Conservation (phyloP, 306 rosid species). For the Astragalus membranaceus region DNA sequence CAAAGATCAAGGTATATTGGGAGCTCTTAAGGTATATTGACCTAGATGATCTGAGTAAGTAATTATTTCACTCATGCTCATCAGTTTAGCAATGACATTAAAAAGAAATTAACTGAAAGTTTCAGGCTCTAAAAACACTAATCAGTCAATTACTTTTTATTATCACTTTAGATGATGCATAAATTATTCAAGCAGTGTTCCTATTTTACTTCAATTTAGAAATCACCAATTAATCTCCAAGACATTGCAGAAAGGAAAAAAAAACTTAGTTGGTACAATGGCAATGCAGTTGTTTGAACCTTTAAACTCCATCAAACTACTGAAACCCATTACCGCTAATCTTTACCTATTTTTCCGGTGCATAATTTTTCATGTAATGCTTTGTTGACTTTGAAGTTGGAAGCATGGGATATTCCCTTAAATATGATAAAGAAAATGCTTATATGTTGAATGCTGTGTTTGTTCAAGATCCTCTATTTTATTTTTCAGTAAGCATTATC, state of each 20-base stretch:
- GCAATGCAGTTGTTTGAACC: background rate
- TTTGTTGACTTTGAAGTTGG: background rate
- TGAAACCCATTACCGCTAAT: background rate
- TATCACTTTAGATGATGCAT: too few relatives aligned
- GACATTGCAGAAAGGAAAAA: background rate
- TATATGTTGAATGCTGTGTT: too few relatives aligned
- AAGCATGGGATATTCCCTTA: background rate
- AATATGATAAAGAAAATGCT: background rate
- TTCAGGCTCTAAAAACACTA: too few relatives aligned
- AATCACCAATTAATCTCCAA: too few relatives aligned
- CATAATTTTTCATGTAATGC: background rate
- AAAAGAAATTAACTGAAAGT: background rate
- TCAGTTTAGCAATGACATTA: background rate
- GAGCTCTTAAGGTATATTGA: constrained; percentile 61
- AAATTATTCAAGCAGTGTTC: too few relatives aligned
- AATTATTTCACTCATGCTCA: background rate
- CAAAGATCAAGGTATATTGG: constrained; percentile 60
- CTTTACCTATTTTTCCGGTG: background rate
- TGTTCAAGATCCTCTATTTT: background rate
- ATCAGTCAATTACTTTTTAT: too few relatives aligned
- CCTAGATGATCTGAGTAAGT: background rate
- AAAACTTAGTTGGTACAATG: background rate
- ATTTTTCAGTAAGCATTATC: background rate
- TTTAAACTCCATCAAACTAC: background rate
- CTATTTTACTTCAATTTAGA: too few relatives aligned